phyloP scores from a whole-genome alignment of 179 eudicot species.

The Silene noctiflora region DNA sequence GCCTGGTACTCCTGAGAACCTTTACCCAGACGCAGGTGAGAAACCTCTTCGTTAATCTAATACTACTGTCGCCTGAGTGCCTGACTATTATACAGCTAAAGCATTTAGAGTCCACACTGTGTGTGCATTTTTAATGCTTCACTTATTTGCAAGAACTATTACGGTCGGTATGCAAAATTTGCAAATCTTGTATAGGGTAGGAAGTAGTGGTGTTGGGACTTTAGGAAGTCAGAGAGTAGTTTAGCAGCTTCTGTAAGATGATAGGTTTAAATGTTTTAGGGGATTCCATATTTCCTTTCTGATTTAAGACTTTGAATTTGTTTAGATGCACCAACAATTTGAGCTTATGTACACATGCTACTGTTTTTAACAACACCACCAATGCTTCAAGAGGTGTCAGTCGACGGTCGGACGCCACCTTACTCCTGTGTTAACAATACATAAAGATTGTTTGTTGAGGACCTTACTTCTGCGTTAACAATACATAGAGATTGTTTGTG shows the following conservation, averaged over 20 bases:
- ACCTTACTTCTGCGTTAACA: no score
- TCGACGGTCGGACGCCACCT: no score
- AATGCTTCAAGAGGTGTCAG: background rate
- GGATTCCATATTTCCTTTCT: no score
- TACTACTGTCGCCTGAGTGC: background rate
- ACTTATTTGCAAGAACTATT: background rate
- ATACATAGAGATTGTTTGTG: no score
- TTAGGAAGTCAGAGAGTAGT: background rate
- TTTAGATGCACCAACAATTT: background rate
- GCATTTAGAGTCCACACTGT: background rate
- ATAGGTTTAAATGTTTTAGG: no score
- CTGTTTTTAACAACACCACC: background rate
- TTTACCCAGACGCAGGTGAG: constrained; percentile 93
- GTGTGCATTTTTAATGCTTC: background rate
- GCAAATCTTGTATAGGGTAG: background rate
- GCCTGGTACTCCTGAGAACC: constrained; percentile 75
- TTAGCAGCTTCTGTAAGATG: no score
- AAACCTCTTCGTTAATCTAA: constrained; percentile 7
- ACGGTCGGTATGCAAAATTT: background rate
- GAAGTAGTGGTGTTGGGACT: background rate
- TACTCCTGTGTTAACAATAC: no score
- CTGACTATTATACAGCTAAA: no score
- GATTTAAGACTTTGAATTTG: no score
- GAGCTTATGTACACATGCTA: background rate
- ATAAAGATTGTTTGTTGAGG: no score